These are phyloP conservation scores for Calocera cornea DNA, from an alignment of 768 basidiomycete genomes.

Conservation along the genomic window DNA sequence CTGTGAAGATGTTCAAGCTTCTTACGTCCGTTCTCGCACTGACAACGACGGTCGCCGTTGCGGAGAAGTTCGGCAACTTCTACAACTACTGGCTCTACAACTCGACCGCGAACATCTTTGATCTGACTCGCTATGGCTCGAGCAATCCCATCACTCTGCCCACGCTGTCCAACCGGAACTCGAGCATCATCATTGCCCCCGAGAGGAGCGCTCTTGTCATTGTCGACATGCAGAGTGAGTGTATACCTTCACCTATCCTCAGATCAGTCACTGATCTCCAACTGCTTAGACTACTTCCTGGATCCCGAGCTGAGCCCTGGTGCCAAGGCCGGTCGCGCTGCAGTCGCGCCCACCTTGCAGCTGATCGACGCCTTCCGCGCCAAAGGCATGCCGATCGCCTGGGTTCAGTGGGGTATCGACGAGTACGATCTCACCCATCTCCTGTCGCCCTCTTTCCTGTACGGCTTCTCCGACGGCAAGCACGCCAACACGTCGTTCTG, in stretches of 20 bases:
- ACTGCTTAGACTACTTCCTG: constrained; percentile 25
- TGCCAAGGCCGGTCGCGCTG: not conserved
- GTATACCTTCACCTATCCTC: constrained; percentile 3
- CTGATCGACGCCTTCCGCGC: constrained; percentile 3
- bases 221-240: constrained; percentile 5
- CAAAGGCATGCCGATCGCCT: not conserved
- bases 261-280: not conserved
- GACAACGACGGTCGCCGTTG: not conserved
- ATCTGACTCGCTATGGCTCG: constrained; percentile 1
- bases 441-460: not conserved
- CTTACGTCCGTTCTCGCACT: not conserved
- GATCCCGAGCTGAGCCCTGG: not conserved
- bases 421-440: not conserved
- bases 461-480: not conserved
- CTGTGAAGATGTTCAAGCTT: not conserved
- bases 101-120: not conserved
- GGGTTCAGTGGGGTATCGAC: constrained; percentile 2
- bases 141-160: not conserved
- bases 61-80: not conserved
- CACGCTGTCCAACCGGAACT: not conserved
- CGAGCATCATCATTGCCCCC: constrained; percentile 32
- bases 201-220: not conserved
- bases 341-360: not conserved
- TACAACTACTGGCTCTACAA: not conserved
- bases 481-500: not conserved